Base-by-base conservation (phyloP, 352 stramenopile species). In the Globisporangium nunn region DNA sequence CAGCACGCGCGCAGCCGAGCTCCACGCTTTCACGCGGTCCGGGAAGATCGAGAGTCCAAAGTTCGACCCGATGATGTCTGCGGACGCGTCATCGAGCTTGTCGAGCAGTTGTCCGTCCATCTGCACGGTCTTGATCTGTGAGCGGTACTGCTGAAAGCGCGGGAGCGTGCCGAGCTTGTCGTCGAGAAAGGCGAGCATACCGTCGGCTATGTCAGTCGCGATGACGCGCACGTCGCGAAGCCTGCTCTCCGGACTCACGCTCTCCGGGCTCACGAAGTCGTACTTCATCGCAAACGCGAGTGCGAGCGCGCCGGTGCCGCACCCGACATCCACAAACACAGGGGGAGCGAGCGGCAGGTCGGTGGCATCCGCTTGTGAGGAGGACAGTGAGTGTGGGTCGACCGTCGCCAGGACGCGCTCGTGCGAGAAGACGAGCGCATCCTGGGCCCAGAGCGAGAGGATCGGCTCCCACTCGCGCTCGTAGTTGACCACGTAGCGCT, bases 11-110 rank as follows among this genome's bases (percentile, higher is more conserved):
- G 56, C 59, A 40, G 69, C 66, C 12, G 66, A 66, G 6, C 31
- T 35, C 67, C 64, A 78, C 18, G 59, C 72, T 45, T 63, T 58
- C 1, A 40, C 35, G 43, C 72, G 70, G 30, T 76, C 65, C 0
- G 70, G 70, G 52, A 81, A 77, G 48, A 81, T 77, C 12, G 58
- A 56, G 37, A 81, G 54, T 1, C 61, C 69, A 40, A 81, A 78
- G 53, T 75, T 81, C 35, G 72, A 81, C 33, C 72, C 72, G 7
- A 81, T 43, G 12, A 51, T 52, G 48, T 78, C 70, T 15, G 74
- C 70, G 4, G 72, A 78, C 10, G 31, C 53, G 46, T 67, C 63
- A 6, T 43, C 31, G 0, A 81, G 41, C 59, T 72, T 60, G 10
- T 71, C 56, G 45, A 81, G 53, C 23, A 55, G 30, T 48, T 68